Evolutionary conservation across 176 grass and related monocot species (phyloP), one percentile per base, ranked within the genome.

Genomic region (Dendrocalamus sinicus): DNA sequence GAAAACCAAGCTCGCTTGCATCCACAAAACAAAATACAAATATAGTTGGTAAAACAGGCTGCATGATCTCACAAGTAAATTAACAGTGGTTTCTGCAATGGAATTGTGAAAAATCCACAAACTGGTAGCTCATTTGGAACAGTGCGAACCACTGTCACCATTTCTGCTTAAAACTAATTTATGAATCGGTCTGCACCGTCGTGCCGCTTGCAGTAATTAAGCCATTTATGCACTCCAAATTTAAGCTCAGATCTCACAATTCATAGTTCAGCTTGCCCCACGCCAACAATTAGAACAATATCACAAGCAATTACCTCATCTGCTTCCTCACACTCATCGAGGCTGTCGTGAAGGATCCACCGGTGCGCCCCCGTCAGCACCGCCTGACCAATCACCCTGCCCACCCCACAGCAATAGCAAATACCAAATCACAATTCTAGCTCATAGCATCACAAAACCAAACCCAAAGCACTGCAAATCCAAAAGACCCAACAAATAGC

Each of bases 331-430:
- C 77, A 89, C 58, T 77, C 87, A 78, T 48, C 58, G 78, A 79
- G 46, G 74, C 67, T 89, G 75, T 89, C 87, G 24, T 84, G 80
- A 78, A 89, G 72, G 65, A 89, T 67, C 87, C 87, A 89, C 35
- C 75, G 46, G 60, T 89, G 72, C 48, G 75, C 69, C 20, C 74
- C 80, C 12, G 87, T 89, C 65, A 84, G 51, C 55, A 81, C 80
- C 4, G 81, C 87, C 75, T 89, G 87, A n/a, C 87, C 87, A 78
- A 89, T 84, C 46, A 83, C 77, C 72, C 86, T 88, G 57, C 13
- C 72, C 65, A 88, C 16, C 35, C 3, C n/a, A 47, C 53, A 71
- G 19, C 64, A 60, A 70, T 50, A 64, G 53, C 43, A 77, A 30
- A 75, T 11, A 88, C 55, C 54, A 83, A 73, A 55, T 75, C 70